Conservation (phyloP, 345 rosid species). For the Toxicodendron radicans region DNA sequence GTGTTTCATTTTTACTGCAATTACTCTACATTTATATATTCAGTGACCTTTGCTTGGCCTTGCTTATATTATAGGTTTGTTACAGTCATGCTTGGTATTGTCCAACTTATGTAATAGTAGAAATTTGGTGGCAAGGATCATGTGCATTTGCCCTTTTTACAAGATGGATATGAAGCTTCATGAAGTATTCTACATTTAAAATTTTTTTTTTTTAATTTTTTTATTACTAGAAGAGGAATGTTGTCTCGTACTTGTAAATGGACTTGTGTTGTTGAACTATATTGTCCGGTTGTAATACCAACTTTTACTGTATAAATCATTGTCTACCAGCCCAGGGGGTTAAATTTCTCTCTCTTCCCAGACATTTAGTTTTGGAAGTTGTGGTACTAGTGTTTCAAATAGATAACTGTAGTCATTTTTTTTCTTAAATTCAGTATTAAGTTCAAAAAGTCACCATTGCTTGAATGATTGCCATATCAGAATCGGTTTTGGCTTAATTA, state of each 20-base stretch:
- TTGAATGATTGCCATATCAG: background rate
- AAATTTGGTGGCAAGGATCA: slow-evolving; percentile 2
- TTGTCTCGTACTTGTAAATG: background rate
- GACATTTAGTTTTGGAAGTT: no score
- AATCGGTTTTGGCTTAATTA: background rate
- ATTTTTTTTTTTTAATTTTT: background rate
- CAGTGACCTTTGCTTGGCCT: background rate
- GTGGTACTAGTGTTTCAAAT: background rate
- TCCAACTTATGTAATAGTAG: background rate
- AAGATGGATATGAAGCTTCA: no score
- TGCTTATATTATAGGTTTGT: slow-evolving; percentile 5
- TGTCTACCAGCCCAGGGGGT: no score
- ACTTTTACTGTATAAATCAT: no score
- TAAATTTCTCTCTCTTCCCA: no score
- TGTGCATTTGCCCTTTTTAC: background rate
- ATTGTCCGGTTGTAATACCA: background rate
- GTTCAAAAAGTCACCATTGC: background rate
- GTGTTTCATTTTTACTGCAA: background rate
- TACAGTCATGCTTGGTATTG: background rate
- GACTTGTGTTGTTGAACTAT: slow-evolving; percentile 4
- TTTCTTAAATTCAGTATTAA: slow-evolving; percentile 6
- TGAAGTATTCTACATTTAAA: background rate
- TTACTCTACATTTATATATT: background rate
- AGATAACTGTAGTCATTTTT: background rate
- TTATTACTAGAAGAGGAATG: background rate